Percentiles rank a stretch among this genome's conserved stretches.
Evolutionary conservation across 2,329 filamentous ascomycete genomes (phyloP).

Genomic region (Epichloe sibirici): DNA sequence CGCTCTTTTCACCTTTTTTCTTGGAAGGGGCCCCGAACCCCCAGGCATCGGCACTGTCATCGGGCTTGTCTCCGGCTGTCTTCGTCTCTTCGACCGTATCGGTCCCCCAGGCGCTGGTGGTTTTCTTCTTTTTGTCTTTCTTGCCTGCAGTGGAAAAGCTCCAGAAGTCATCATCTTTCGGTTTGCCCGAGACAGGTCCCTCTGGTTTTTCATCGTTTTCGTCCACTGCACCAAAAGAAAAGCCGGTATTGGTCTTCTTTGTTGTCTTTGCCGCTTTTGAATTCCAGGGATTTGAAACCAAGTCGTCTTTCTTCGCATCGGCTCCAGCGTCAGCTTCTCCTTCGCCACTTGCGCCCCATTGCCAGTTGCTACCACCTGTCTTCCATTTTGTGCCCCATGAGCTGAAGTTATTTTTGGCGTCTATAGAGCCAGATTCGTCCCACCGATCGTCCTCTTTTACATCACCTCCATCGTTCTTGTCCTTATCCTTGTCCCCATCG

Average conservation of each 20-base stretch:
- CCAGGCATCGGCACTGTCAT: conserved; percentile 19
- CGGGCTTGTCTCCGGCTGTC: conserved; percentile 14
- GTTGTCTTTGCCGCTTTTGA: conserved; percentile 35
- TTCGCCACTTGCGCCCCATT: conserved; percentile 23
- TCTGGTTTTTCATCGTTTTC: conserved; percentile 26
- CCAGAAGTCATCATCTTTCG: conserved; percentile 19
- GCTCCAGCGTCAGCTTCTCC: conserved; percentile 16
- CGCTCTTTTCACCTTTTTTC: conserved; percentile 29
- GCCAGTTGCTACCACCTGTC: conserved; percentile 36
- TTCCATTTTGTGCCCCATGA: conserved; percentile 50
- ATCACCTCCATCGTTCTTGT: conserved; percentile 23
- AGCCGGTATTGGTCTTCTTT: conserved; percentile 33
- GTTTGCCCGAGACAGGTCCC: conserved; percentile 18
- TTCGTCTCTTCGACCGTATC: conserved; percentile 23
- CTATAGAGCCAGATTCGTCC: conserved; percentile 32
- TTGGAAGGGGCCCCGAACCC: conserved; percentile 21
- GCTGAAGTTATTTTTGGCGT: conserved; percentile 35
- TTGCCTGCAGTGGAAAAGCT: conserved; percentile 22
- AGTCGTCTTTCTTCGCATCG: conserved; percentile 28
- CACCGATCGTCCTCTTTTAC: conserved; percentile 25
- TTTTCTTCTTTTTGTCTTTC: conserved; percentile 32
- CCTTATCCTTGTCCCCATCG: conserved; percentile 11
- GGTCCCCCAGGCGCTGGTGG: conserved; percentile 22
- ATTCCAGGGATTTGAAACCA: conserved; percentile 38
- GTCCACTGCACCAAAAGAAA: conserved; percentile 37